A percentile compares a stretch with the other conserved stretches of the same genome.
phyloP scores from a whole-genome alignment of 306 rosid genomes.

The Ormosia semicastrata region DNA sequence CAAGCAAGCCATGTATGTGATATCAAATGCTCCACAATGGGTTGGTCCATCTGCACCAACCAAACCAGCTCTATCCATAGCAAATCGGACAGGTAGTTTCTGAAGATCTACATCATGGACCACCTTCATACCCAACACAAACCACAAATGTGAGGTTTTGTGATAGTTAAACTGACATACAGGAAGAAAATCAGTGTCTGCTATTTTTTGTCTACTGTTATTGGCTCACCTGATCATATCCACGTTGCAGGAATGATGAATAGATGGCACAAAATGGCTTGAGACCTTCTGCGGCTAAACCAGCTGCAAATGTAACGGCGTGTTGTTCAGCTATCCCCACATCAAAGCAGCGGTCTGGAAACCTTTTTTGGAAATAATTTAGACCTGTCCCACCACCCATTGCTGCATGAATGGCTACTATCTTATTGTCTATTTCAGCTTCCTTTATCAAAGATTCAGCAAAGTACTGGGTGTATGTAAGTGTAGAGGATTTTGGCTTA shows the following conservation, averaged over 20 bases:
- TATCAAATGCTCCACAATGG: conserved; percentile 88
- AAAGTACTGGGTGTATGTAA: conserved; percentile 63
- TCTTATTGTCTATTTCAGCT: conserved; percentile 66
- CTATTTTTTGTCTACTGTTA: not conserved
- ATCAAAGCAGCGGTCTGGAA: conserved; percentile 74
- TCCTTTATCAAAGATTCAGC: conserved; percentile 73
- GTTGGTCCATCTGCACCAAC: conserved; percentile 92
- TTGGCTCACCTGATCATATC: conserved; percentile 68
- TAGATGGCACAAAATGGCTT: conserved; percentile 86
- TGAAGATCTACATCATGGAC: conserved; percentile 83
- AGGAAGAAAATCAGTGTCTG: not conserved
- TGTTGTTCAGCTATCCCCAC: conserved; percentile 89
- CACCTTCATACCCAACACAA: conserved; percentile 43
- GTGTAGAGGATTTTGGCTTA: conserved; percentile 55
- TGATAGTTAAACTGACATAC: not conserved
- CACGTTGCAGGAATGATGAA: conserved; percentile 80
- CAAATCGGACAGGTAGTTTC: conserved; percentile 74
- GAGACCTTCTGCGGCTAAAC: conserved; percentile 74
- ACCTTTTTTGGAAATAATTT: conserved; percentile 71
- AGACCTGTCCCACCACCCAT: conserved; percentile 89
- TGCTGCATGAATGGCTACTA: conserved; percentile 81
- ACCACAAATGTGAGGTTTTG: not conserved
- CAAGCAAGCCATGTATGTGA: conserved; percentile 83
- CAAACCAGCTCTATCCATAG: conserved; percentile 77
- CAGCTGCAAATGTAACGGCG: conserved; percentile 82